phyloP scores from a whole-genome alignment of 2,329 filamentous ascomycete genomes.

The Calonectria pauciramosa region DNA sequence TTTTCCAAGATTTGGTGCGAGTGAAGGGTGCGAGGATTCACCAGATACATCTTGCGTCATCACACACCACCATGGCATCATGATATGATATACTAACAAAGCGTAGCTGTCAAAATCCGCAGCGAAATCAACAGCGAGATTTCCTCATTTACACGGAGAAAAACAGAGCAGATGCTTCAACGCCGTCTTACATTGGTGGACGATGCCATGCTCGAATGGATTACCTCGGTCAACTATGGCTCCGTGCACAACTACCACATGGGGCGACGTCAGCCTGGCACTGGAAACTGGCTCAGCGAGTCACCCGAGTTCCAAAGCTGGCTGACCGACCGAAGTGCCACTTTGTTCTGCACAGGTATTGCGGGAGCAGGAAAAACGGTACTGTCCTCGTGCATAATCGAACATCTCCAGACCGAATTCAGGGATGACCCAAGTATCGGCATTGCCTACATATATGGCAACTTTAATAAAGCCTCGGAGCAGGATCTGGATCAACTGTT shows the following conservation, averaged over 20 bases:
- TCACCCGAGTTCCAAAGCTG: neutral
- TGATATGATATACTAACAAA: neutral
- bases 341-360: neutral
- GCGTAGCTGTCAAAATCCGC: neutral
- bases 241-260: neutral
- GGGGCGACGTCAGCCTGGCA: neutral
- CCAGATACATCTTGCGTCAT: neutral
- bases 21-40: no score
- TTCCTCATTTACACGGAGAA: neutral
- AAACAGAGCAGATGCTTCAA: neutral
- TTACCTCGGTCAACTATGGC: neutral
- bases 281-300: neutral
- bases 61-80: neutral
- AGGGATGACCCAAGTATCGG: neutral
- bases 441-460: conserved; percentile 3
- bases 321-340: neutral
- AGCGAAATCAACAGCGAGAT: neutral
- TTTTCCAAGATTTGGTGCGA: no score
- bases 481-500: neutral
- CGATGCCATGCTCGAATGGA: conserved; percentile 4
- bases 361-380: conserved; percentile 8
- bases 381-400: neutral
- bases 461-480: neutral
- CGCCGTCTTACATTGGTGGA: neutral
- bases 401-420: neutral